A percentile compares a stretch with the other conserved stretches of the same genome.
Evolutionary conservation across 169 alveolate species (phyloP).

Genomic region (Besnoitia besnoiti): DNA sequence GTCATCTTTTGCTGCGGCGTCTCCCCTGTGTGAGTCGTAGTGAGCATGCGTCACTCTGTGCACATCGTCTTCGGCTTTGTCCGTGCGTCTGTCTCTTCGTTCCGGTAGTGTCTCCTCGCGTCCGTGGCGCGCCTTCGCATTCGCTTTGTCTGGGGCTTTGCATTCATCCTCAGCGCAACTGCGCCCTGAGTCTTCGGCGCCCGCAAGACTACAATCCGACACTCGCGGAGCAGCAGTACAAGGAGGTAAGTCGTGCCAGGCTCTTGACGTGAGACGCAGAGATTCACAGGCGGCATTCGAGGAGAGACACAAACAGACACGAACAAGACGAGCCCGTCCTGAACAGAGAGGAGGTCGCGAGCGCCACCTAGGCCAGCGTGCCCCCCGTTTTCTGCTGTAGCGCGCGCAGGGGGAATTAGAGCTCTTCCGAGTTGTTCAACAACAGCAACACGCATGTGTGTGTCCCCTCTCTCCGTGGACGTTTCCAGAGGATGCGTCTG

Average conservation of each 20-base stretch:
- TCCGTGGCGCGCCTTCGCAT: neutral
- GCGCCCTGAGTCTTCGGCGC: conserved; percentile 27
- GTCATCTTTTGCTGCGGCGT: too few species aligned
- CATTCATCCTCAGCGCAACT: neutral
- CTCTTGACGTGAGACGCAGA: neutral
- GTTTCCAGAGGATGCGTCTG: too few species aligned
- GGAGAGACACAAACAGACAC: too few species aligned
- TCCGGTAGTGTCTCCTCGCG: neutral
- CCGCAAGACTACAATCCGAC: conserved; percentile 50
- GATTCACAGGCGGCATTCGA: neutral
- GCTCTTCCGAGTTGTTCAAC: too few species aligned
- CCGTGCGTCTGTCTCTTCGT: neutral
- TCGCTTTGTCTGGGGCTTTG: neutral
- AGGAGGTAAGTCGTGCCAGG: neutral
- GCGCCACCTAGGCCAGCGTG: too few species aligned
- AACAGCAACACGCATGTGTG: too few species aligned
- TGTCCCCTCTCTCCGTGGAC: too few species aligned
- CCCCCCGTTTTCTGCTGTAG: too few species aligned
- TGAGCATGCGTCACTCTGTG: neutral
- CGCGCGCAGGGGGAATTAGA: too few species aligned
- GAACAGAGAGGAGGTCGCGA: too few species aligned
- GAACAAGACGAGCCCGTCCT: too few species aligned
- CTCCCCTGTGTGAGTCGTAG: neutral
- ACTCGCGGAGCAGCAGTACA: conserved; percentile 6
- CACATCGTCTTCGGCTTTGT: neutral